Evolutionary conservation across 208 protist genomes (phyloP).

Genomic region (Wallacemonas sp.): DNA sequence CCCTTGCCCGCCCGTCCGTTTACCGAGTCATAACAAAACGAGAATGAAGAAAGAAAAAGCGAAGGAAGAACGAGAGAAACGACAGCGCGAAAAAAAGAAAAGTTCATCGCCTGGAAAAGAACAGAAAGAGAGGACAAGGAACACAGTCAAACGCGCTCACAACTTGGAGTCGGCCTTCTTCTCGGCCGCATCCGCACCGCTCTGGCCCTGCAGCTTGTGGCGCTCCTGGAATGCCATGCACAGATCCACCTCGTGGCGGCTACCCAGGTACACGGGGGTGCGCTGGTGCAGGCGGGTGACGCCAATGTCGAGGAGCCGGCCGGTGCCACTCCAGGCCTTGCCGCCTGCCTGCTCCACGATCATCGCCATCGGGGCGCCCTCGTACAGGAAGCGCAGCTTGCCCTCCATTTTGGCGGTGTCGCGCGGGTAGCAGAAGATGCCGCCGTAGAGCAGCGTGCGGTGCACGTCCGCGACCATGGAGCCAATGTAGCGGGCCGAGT

Average conservation of each 20-base stretch:
- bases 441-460: constrained; percentile 97
- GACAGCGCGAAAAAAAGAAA: too few relatives aligned
- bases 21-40: too few relatives aligned
- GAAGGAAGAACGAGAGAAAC: too few relatives aligned
- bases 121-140: too few relatives aligned
- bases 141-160: too few relatives aligned
- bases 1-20: too few relatives aligned
- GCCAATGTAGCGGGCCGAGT: constrained; percentile 90
- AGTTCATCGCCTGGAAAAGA: too few relatives aligned
- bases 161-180: constrained; percentile 28
- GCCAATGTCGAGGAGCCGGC: constrained; percentile 83
- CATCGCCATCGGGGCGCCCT: constrained; percentile 94
- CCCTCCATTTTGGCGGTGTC: constrained; percentile 92
- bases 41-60: too few relatives aligned
- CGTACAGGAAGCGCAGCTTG: constrained; percentile 98
- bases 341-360: constrained; percentile 92
- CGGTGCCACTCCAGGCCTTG: constrained; percentile 74
- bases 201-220: constrained; percentile 19
- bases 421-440: constrained; percentile 98
- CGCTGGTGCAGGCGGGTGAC: constrained; percentile 92
- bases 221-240: constrained; percentile 73
- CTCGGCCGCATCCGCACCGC: constrained; percentile 4
- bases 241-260: constrained; percentile 83
- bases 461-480: constrained; percentile 98
- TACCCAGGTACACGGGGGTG: constrained; percentile 91